phyloP scores from a whole-genome alignment of 352 stramenopile species.

The Phytophthora syringae region DNA sequence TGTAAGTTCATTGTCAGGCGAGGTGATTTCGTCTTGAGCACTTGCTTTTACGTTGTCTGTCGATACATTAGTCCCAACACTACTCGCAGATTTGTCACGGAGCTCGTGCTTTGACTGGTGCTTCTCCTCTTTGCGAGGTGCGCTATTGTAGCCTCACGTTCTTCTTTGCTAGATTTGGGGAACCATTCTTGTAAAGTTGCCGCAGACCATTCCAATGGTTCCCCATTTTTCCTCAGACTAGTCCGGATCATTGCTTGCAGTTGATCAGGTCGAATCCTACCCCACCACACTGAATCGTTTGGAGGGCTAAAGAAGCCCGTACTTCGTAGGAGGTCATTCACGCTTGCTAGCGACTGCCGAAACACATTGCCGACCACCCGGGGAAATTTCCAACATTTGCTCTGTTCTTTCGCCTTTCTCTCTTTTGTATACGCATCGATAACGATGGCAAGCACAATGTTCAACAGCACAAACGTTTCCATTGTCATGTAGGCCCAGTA shows the following conservation, averaged over 20 bases:
- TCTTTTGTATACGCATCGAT: too few relatives aligned
- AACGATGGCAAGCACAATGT: too few relatives aligned
- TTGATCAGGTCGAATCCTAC: slow-evolving; percentile 25
- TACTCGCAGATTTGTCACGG: neutral
- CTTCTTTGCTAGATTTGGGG: slow-evolving; percentile 14
- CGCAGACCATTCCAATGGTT: slow-evolving; percentile 17
- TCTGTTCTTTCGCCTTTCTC: too few relatives aligned
- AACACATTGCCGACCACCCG: too few relatives aligned
- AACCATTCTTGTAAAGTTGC: slow-evolving; percentile 25
- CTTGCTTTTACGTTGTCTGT: slow-evolving; percentile 3
- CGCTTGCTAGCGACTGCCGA: too few relatives aligned
- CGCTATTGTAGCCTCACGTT: slow-evolving; percentile 27
- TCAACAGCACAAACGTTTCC: too few relatives aligned
- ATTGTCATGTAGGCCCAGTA: too few relatives aligned
- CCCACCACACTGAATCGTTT: slow-evolving; percentile 27
- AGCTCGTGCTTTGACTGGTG: slow-evolving; percentile 22
- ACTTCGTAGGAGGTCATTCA: slow-evolving; percentile 18
- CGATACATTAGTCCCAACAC: neutral
- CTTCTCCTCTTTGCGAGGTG: slow-evolving; percentile 21
- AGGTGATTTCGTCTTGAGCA: slow-evolving; percentile 4
- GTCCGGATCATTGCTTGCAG: slow-evolving; percentile 23
- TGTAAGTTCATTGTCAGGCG: too few relatives aligned
- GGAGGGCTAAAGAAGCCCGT: slow-evolving; percentile 19
- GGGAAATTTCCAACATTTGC: too few relatives aligned
- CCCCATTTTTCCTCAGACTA: neutral